Evolutionary conservation across 2,329 filamentous ascomycete genomes (phyloP), one percentile per base, ranked within the genome.

Genomic region (Paecilomyces dactylethromorphus): DNA sequence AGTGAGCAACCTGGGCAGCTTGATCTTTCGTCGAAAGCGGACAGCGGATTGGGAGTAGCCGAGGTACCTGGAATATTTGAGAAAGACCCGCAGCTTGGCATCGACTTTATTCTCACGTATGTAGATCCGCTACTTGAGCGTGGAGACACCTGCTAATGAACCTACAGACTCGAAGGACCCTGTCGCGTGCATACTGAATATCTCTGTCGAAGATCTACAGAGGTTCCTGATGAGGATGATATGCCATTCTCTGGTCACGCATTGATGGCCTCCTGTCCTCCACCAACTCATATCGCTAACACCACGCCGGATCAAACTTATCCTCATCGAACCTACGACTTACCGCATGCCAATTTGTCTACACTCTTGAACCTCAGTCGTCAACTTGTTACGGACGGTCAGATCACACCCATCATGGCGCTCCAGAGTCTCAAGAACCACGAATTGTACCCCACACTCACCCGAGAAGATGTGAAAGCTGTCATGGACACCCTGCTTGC

Each of bases 401-500:
- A 79, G 59, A 90, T 97, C 68, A 97, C 93, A 18, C 94, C 94
- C 0, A 90, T 97, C 64, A 96, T 96, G 91, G 92, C 92, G 0
- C 93, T 94, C 86, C 89, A 91, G 55, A 89, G 90, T 76, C 82
- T 97, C 55, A 79, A 91, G 62, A 82, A 81, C 53, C 87, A 94
- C 73, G 84, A 88, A 39, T 81, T 88, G 62, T 86, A 92, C 63
- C 71, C 71, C 4, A 85, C 88, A 64, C 76, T 97, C 64, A 84
- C 79, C 15, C 74, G 77, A 56, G 82, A 84, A 45, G 91, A 97
- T 68, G 85, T 96, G 65, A 80, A 83, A 65, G 82, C 79, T 62
- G 80, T 97, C 64, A 86, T 89, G 55, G 86, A 87, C 55, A 89
- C 91, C 59, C 80, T 97, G 58, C 80, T 84, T 66, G 82, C 83